Evolutionary conservation across 345 rosid genomes (phyloP), one percentile per base, ranked within the genome.

Genomic region (Erysimum cheiranthoides): DNA sequence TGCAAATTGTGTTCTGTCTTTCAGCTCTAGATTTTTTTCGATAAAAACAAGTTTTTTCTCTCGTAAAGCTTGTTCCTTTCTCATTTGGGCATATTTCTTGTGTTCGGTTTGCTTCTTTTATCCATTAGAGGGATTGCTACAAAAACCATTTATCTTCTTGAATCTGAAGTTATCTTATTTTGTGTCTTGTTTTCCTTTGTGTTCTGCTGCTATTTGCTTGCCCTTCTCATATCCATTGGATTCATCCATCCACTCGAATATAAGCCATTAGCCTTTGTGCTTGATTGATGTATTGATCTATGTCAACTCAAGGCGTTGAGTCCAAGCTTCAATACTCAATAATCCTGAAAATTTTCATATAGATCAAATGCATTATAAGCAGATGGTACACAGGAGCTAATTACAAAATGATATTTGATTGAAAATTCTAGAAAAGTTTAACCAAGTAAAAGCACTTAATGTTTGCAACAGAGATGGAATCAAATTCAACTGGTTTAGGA

Each of bases 401-500:
- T 42, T 46, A 32, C 39, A 10, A n/a, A 17, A 35, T 21, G 52
- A 31, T 42, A 67, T 75, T 34, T 31, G 25, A 56, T 35, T 57
- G 43, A 42, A 71, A 57, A 34, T 6, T 11, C 12, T 40, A 71
- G 56, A 45, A 32, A 56, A 32, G 42, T 35, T 71, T 32, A 71
- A 71, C 58, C 52, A 71, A 59, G 58, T 30, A 71, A 57, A 47
- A 59, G 46, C 32, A 68, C 67, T 86, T 84, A 92, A 92, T 92
- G 79, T 90, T 81, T 88, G 90, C 65, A 84, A 90, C 97, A 92
- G 99, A 92, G 87, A 73, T 73, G 91, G 96, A 92, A 80, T 85
- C 90, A 68, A 83, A 86, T 80, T 85, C 92, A 83, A 83, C 89
- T 83, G 97, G 90, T 92, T 89, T 92, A 95, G 99, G 97, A 92